phyloP scores from a whole-genome alignment of 331 rosid genomes.

The Quercus tomentella region DNA sequence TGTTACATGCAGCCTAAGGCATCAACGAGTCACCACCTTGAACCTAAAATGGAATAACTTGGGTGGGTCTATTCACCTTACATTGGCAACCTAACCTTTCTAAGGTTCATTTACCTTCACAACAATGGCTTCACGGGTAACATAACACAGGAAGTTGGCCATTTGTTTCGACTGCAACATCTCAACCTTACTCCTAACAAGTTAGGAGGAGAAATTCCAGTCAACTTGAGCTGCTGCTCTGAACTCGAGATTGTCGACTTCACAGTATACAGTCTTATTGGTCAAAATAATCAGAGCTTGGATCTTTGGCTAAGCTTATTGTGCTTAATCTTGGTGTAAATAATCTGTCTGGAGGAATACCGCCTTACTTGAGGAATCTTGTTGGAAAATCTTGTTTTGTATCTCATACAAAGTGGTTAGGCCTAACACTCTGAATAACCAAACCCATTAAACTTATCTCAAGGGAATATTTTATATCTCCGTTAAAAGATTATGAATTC shows the following conservation, averaged over 20 bases:
- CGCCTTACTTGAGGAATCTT: neutral
- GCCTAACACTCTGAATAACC: too few species aligned
- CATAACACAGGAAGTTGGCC: neutral
- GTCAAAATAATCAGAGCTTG: neutral
- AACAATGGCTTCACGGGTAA: slow-evolving; percentile 3
- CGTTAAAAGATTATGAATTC: too few species aligned
- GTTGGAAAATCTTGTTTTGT: too few species aligned
- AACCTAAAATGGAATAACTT: neutral
- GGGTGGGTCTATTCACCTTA: neutral
- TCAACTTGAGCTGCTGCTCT: neutral
- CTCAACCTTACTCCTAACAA: neutral
- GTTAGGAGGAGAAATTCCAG: neutral
- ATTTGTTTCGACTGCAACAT: neutral
- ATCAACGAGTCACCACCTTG: neutral
- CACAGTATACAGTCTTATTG: neutral
- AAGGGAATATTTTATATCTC: too few species aligned
- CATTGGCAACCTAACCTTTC: slow-evolving; percentile 11
- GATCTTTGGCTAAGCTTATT: neutral
- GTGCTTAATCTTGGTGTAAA: rapidly evolving
- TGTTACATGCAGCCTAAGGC: neutral
- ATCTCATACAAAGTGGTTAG: too few species aligned
- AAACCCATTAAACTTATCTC: too few species aligned
- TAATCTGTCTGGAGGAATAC: slow-evolving; percentile 3
- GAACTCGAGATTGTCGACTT: neutral
- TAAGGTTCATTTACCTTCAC: neutral